Conservation (phyloP, 257 asterid species). For the Handroanthus guayacan region DNA sequence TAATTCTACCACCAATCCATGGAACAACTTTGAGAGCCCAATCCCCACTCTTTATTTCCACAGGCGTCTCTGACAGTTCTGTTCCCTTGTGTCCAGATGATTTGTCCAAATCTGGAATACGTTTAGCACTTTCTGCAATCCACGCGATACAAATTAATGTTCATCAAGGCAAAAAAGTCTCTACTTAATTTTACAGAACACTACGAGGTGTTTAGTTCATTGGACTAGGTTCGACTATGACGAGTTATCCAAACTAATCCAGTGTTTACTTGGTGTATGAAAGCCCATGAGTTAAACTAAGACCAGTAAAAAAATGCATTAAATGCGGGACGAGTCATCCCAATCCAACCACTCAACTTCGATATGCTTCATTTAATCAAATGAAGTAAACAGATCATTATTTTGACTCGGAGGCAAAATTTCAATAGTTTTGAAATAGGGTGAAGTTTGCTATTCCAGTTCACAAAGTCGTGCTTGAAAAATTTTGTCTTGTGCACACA, state of each 20-base stretch:
- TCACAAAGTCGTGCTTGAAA: background rate
- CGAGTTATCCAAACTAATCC: too few species aligned
- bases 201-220: too few species aligned
- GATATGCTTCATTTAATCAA: too few species aligned
- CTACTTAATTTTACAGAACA: conserved; percentile 8
- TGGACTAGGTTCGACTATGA: too few species aligned
- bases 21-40: conserved; percentile 94
- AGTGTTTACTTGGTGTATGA: too few species aligned
- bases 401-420: background rate
- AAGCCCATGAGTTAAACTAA: too few species aligned
- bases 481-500: background rate
- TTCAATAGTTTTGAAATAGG: background rate
- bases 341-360: too few species aligned
- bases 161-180: conserved; percentile 22
- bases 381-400: too few species aligned
- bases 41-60: conserved; percentile 77
- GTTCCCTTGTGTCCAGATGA: conserved; percentile 74
- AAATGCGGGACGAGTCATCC: too few species aligned
- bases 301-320: too few species aligned
- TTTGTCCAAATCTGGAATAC: conserved; percentile 69
- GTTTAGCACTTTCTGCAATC: conserved; percentile 69
- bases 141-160: conserved; percentile 24
- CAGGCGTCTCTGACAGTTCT: conserved; percentile 76
- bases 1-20: conserved; percentile 95
- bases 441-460: background rate